Base-by-base conservation (phyloP, 768 basidiomycete species). In the Boletus rex-veris region DNA sequence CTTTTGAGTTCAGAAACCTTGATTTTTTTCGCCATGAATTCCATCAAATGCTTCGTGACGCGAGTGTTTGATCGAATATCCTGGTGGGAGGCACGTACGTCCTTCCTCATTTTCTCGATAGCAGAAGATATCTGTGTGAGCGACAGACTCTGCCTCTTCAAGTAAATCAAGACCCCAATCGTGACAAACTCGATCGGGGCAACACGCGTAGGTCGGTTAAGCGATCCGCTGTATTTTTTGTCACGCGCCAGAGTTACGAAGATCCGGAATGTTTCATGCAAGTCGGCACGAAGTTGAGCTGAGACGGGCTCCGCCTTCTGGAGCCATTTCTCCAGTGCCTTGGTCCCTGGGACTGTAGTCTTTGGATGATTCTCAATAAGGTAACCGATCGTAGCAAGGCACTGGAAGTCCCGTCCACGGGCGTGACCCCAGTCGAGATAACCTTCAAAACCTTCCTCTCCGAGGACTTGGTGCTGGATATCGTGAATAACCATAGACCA, bases 321-420 rank as follows among this genome's bases (percentile, higher is more conserved):
- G 9, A 75, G 66, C 74, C 74, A 76, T 55, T 67, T 76, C 48
- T 74, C 73, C 24, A 75, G 66, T 7, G 52, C 31, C 48, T 65
- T 61, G 24, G 70, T 47, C 10, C 60, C 58, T 5, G 71, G 68
- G 2, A 65, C 45, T 8, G 63, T 18, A 5, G 58, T 56, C 26
- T 66, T 68, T 4, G 72, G 71, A 39, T 64, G 62, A 19, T 59
- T 64, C 42, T 72, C 67, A 24, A 71, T 69, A 12, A 66, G 63
- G 42, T 64, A 72, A 41, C 68, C 61, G 6, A 69, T 68, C 31
- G 75, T 75, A 19, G 74, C 71, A 2, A 79, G 64, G 41, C 72
- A 74, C 51, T 75, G 77, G 48, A 80, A 81, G 48, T 78, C 78
- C 30, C 73, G 72, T 28, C 77, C 77, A 37, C 77, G 74, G 19